Conservation (phyloP, 2,329 filamentous ascomycete genomes). For the Parasarocladium wereldwijsianum region DNA sequence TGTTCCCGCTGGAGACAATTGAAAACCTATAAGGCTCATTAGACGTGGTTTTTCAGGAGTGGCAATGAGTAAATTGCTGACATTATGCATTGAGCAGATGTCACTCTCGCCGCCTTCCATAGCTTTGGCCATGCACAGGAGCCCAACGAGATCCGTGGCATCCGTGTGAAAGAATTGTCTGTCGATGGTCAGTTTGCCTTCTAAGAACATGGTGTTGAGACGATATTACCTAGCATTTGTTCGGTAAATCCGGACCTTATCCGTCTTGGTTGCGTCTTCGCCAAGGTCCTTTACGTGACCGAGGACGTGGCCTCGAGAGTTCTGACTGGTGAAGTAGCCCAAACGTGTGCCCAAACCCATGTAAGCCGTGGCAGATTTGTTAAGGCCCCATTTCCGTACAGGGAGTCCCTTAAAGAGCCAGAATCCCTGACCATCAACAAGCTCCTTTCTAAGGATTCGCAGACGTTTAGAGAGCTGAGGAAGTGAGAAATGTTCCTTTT, state of each 20-base stretch:
- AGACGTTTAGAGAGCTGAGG: slow-evolving; percentile 18
- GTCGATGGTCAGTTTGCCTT: slow-evolving; percentile 32
- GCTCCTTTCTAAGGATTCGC: slow-evolving; percentile 18
- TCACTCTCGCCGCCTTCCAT: slow-evolving; percentile 74
- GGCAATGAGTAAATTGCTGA: no score
- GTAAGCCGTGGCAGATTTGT: slow-evolving; percentile 69
- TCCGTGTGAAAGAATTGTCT: no score
- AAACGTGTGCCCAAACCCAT: slow-evolving; percentile 74
- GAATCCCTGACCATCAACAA: slow-evolving; percentile 70
- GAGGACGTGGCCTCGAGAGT: slow-evolving; percentile 67
- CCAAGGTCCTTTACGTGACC: slow-evolving; percentile 80
- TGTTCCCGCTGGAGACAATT: slow-evolving; percentile 62
- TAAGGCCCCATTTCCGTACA: slow-evolving; percentile 56
- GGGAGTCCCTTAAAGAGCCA: slow-evolving; percentile 81
- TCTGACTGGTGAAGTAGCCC: slow-evolving; percentile 75
- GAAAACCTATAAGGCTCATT: no score
- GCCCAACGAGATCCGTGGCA: slow-evolving; percentile 67
- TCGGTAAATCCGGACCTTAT: slow-evolving; percentile 75
- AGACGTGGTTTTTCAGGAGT: no score
- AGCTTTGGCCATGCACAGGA: slow-evolving; percentile 67
- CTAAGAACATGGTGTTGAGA: slow-evolving; percentile 1
- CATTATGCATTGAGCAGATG: slow-evolving; percentile 61
- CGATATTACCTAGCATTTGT: slow-evolving; percentile 31
- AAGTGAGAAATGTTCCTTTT: no score
- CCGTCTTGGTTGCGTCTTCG: slow-evolving; percentile 65